Conservation (phyloP, 257 asterid species). For the Solanum neorickii region DNA sequence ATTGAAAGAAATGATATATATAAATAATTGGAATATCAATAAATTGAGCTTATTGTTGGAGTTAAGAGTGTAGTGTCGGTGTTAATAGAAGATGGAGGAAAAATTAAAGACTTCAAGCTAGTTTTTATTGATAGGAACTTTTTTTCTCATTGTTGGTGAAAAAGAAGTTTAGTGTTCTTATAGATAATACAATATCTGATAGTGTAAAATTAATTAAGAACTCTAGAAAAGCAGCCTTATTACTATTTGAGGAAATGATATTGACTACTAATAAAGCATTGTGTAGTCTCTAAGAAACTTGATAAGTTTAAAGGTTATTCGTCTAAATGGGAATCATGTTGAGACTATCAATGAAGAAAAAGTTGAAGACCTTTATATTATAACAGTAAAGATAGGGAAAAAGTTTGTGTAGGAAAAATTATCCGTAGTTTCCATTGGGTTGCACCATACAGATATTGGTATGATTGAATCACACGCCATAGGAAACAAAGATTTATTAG, state of each 20-base stretch:
- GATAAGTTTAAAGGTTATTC: neutral
- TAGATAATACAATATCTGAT: neutral
- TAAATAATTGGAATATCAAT: neutral
- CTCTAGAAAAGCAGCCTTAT: neutral
- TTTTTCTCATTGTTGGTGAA: neutral
- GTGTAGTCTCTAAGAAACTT: neutral
- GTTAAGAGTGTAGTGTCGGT: neutral
- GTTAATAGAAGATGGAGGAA: neutral
- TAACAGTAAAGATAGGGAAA: neutral
- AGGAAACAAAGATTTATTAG: too few relatives aligned
- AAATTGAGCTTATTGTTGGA: neutral
- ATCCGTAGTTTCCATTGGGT: neutral
- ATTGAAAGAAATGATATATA: neutral
- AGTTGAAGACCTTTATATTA: neutral
- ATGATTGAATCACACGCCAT: neutral
- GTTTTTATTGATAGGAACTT: neutral
- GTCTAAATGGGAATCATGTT: neutral
- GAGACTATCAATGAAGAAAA: neutral
- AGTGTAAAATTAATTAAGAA: too few relatives aligned
- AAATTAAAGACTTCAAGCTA: neutral
- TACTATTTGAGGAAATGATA: neutral
- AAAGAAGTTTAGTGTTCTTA: neutral
- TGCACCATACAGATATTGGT: neutral
- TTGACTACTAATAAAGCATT: neutral
- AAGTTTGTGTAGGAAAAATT: neutral